Evolutionary conservation across 2,329 filamentous ascomycete genomes (phyloP).

Genomic region (Sarocladium oryzae): DNA sequence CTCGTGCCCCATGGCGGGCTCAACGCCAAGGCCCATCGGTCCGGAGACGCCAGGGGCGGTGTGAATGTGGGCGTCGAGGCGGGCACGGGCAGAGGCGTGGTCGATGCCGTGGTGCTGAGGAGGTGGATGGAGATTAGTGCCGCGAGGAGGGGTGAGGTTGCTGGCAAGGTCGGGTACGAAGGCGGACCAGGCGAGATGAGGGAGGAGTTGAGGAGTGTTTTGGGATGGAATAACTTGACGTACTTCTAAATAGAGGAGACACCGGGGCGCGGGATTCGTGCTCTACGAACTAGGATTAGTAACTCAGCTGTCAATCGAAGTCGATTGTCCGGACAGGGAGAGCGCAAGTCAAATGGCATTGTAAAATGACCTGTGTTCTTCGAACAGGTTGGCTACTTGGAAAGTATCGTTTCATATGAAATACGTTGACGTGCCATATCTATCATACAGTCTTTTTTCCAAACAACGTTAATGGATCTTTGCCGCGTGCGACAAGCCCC

Average conservation of each 20-base stretch:
- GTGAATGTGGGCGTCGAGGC: conserved; percentile 47
- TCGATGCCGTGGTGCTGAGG: conserved; percentile 71
- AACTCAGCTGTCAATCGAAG: too few species aligned
- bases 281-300: too few species aligned
- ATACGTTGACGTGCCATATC: too few species aligned
- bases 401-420: too few species aligned
- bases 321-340: too few species aligned
- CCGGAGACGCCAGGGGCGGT: conserved; percentile 35
- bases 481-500: too few species aligned
- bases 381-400: too few species aligned
- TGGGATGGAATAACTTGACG: conserved; percentile 57
- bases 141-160: conserved; percentile 64
- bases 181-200: conserved; percentile 60
- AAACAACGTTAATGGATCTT: too few species aligned
- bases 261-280: too few species aligned
- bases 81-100: conserved; percentile 56
- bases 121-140: conserved; percentile 72
- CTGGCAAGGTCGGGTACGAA: conserved; percentile 62
- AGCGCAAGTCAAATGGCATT: too few species aligned
- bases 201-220: conserved; percentile 58
- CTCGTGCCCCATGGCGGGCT: conserved; percentile 72
- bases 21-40: conserved; percentile 75
- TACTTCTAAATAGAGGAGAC: conserved; percentile 36
- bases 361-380: too few species aligned
- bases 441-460: too few species aligned